Base-by-base conservation (phyloP, 2,329 filamentous ascomycete genomes). In the Hawksworthiomyces lignivorus region DNA sequence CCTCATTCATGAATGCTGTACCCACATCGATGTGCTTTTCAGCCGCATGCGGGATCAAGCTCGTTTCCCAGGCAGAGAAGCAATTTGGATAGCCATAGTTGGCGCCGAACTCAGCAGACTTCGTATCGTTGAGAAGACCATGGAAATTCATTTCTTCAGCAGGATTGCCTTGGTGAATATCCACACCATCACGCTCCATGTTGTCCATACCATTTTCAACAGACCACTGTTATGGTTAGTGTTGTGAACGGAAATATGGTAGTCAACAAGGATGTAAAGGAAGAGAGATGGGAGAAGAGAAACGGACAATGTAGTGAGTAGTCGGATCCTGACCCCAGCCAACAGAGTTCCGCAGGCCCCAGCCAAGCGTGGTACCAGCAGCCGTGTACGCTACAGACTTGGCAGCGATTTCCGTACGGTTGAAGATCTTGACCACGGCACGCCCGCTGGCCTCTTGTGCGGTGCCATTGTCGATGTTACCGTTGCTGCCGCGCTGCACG, bases 121-220 rank as follows among this genome's bases (percentile, higher is more conserved):
- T 46, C 5, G 48, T 50, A 34, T 54, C 75, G 50, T 84, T 80
- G 35, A 84, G 63, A 44, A 69, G 72, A 4, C 83, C 82, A 46
- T 83, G 75, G 56, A 76, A 85, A 59, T 87, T 87, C 57, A 88
- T 61, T 59, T 87, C 80, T 55, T 87, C 84, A 14, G 71, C 83
- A 0, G 83, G 83, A 53, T 87, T 87, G 52, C 84, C 68, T 46
- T 75, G 58, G 50, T 83, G 77, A 33, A 85, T 71, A 46, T 83
- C 77, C n/a, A 67, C 50, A 9, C 72, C 73, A 36, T 69, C 60
- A 24, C 82, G 70, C 12, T 61, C 60, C 14, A 86, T 66, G 28
- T 82, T 60, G 57, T 87, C 82, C 8, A 77, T 77, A 2, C 75
- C 81, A 59, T 87, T 87, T 59, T 87, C 84, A 7, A 87, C 80